These are phyloP conservation scores for Rhizophlyctis rosea DNA, from an alignment of 192 early-diverging fungal genomes.

Conservation along the genomic window DNA sequence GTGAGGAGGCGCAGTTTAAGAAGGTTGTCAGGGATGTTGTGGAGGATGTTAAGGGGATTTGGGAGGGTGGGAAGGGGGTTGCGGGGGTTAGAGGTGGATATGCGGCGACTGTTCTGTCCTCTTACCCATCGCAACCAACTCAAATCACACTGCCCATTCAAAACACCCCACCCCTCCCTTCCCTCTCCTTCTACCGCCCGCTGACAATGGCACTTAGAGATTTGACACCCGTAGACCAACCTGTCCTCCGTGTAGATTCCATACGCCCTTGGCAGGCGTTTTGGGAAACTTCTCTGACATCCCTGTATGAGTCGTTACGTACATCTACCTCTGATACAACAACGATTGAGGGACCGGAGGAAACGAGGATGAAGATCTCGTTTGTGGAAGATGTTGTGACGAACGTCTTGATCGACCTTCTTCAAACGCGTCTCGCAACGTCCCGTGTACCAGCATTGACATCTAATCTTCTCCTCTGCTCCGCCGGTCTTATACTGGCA, in stretches of 20 bases:
- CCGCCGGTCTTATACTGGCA: conserved; percentile 17
- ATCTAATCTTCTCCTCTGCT: conserved; percentile 14
- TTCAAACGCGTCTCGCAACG: conserved; percentile 11
- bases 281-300: conserved; percentile 17
- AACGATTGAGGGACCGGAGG: conserved; percentile 6
- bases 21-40: conserved; percentile 6
- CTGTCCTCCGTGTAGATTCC: conserved; percentile 10
- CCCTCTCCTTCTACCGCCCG: conserved; percentile 12
- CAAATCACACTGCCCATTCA: too few relatives aligned
- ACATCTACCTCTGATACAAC: too few relatives aligned
- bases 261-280: conserved; percentile 14
- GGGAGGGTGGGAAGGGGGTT: conserved; percentile 22
- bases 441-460: conserved; percentile 7
- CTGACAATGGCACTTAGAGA: conserved; percentile 18
- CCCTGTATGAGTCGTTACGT: conserved; percentile 6
- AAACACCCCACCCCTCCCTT: too few relatives aligned
- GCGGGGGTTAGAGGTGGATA: conserved; percentile 18
- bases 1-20: neutral
- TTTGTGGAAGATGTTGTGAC: conserved; percentile 7
- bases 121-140: neutral
- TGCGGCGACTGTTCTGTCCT: conserved; percentile 7
- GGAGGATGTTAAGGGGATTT: neutral
- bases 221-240: conserved; percentile 17
- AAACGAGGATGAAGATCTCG: conserved; percentile 2
- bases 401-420: conserved; percentile 3